Conservation (phyloP, 2,329 filamentous ascomycete genomes). For the Pestalotiopsis sp. region DNA sequence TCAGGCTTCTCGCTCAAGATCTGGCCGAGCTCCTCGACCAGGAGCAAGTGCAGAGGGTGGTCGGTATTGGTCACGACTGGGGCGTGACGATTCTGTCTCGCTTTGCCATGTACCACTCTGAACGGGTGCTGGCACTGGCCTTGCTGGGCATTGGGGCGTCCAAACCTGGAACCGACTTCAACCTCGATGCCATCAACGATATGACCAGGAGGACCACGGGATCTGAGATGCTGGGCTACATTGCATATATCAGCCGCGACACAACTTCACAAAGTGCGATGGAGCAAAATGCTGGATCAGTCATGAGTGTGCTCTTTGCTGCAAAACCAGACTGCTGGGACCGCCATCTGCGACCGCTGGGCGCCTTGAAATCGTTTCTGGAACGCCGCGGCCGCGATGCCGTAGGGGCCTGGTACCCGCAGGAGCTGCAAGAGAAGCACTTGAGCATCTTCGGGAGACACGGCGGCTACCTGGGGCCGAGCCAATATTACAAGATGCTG, state of each 20-base stretch:
- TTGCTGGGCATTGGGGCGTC: constrained; percentile 40
- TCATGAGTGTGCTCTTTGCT: constrained; percentile 14
- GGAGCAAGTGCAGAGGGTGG: constrained; percentile 28
- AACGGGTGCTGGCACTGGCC: constrained; percentile 35
- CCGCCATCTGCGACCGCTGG: constrained; percentile 1
- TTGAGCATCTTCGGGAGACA: neutral
- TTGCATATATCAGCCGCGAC: constrained; percentile 11
- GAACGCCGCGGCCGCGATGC: neutral
- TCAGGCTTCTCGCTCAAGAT: constrained; percentile 31
- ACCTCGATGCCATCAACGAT: constrained; percentile 13
- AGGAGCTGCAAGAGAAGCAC: constrained; percentile 8
- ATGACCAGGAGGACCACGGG: constrained; percentile 9
- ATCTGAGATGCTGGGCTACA: constrained; percentile 12
- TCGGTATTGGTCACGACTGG: constrained; percentile 47
- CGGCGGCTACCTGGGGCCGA: constrained; percentile 4
- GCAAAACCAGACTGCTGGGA: constrained; percentile 11
- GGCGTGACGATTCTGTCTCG: constrained; percentile 37
- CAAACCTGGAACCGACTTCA: constrained; percentile 30
- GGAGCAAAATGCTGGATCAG: constrained; percentile 11
- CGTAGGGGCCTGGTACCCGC: constrained; percentile 9
- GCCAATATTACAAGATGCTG: constrained; percentile 16
- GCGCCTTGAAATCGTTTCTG: constrained; percentile 11
- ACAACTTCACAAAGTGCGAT: neutral
- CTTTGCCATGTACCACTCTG: constrained; percentile 38
- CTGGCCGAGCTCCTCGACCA: constrained; percentile 34